Percentiles rank a stretch among this genome's conserved stretches.
phyloP scores from a whole-genome alignment of 805 yeast genomes.

The Yarrowia divulgata region DNA sequence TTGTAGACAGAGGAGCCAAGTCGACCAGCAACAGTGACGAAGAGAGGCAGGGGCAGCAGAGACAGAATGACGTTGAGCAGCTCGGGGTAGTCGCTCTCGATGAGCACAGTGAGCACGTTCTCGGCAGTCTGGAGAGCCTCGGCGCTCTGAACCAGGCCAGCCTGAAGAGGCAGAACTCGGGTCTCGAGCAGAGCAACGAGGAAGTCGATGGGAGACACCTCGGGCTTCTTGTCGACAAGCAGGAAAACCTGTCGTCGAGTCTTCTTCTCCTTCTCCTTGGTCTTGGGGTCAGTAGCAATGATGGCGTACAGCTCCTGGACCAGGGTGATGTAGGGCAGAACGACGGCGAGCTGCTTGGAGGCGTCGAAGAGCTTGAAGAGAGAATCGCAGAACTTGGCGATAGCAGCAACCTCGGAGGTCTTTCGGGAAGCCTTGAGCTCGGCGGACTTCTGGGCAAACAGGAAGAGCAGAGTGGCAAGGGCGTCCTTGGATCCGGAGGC shows the following conservation, averaged over 20 bases:
- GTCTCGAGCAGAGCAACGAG: conserved; percentile 24
- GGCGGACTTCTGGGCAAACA: conserved; percentile 82
- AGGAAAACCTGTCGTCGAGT: conserved; percentile 42
- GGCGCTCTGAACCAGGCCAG: conserved; percentile 28
- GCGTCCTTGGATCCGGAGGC: conserved; percentile 56
- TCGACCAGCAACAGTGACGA: conserved; percentile 29
- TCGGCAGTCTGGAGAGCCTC: conserved; percentile 38
- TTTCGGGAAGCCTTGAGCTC: conserved; percentile 62
- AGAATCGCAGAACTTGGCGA: conserved; percentile 31
- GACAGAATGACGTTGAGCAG: conserved; percentile 30
- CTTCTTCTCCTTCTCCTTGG: conserved; percentile 50
- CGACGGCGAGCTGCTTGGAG: conserved; percentile 57
- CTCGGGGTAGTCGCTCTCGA: conserved; percentile 34
- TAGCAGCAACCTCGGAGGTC: conserved; percentile 42
- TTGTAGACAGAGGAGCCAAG: conserved; percentile 36
- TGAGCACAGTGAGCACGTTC: conserved; percentile 17
- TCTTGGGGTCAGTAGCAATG: conserved; percentile 47
- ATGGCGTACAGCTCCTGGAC: conserved; percentile 38
- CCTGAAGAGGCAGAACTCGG: conserved; percentile 28
- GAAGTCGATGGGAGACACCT: conserved; percentile 32
- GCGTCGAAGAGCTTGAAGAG: conserved; percentile 68
- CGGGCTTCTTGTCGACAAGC: conserved; percentile 13
- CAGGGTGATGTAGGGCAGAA: conserved; percentile 45
- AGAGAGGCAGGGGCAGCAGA: conserved; percentile 33
- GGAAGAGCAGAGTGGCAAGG: conserved; percentile 73